A percentile compares a stretch with the other conserved stretches of the same genome.
Conservation (phyloP, 768 basidiomycete genomes). For the Calocera viscosa region DNA sequence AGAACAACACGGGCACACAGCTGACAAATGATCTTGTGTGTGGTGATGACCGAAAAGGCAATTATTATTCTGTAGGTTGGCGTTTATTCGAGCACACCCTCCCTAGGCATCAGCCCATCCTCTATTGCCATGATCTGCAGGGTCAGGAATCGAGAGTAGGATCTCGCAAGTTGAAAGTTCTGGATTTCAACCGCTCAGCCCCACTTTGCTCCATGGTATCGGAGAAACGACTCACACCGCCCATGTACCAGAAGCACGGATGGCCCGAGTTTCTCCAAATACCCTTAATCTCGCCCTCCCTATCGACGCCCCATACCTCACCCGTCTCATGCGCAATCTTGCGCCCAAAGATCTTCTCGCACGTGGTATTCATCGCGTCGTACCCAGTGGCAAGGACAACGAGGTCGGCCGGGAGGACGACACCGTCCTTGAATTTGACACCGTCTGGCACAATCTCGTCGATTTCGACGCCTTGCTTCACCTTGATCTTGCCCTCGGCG, state of each 20-base stretch:
- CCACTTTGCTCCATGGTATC: no score
- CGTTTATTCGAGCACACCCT: neutral
- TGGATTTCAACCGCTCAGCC: neutral
- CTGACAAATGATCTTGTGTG: no score
- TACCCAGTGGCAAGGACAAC: slow-evolving; percentile 9
- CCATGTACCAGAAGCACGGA: slow-evolving; percentile 10
- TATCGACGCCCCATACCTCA: slow-evolving; percentile 10
- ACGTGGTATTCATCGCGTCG: neutral
- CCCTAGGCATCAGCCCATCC: neutral
- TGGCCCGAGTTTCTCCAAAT: slow-evolving; percentile 8
- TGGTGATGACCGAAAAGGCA: no score
- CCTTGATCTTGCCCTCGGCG: neutral
- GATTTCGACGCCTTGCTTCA: neutral
- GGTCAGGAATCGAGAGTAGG: slow-evolving; percentile 7
- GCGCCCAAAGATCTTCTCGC: slow-evolving; percentile 4
- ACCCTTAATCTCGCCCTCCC: slow-evolving; percentile 9
- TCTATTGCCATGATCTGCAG: slow-evolving; percentile 9
- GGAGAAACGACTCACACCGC: slow-evolving; percentile 4
- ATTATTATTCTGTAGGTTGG: neutral
- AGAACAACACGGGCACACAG: no score
- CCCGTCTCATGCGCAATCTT: neutral
- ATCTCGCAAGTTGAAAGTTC: slow-evolving; percentile 4
- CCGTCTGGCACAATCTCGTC: neutral
- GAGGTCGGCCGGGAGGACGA: neutral
- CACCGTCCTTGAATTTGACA: neutral